Evolutionary conservation across 139 green algal species (phyloP).

Genomic region (Coelastrella sp.): DNA sequence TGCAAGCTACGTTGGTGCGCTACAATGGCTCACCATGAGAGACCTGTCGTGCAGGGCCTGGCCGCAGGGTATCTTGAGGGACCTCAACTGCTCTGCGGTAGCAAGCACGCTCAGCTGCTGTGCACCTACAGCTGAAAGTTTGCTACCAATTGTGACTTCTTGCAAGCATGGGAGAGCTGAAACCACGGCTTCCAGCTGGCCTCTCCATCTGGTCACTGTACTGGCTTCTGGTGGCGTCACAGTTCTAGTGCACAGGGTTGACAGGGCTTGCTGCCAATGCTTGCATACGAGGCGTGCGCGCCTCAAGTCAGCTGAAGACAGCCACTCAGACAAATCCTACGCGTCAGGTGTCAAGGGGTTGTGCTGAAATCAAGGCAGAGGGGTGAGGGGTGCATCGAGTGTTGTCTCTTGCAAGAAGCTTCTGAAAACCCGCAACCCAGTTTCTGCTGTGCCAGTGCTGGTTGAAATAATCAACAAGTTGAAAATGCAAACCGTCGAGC

Average conservation of each 20-base stretch:
- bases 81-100: constrained; percentile 23
- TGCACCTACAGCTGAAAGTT: constrained; percentile 38
- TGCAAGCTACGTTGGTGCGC: no score
- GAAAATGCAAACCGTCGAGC: background rate
- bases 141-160: constrained; percentile 45
- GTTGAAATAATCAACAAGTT: background rate
- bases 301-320: constrained; percentile 45
- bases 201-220: constrained; percentile 25
- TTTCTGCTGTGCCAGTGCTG: no score
- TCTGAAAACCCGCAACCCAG: no score
- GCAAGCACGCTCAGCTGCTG: constrained; percentile 46
- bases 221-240: constrained; percentile 26
- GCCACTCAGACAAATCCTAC: constrained; percentile 40
- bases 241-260: constrained; percentile 30
- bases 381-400: no score
- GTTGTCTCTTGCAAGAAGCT: no score
- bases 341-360: background rate
- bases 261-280: constrained; percentile 12
- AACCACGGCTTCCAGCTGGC: constrained; percentile 32
- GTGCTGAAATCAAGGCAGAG: no score
- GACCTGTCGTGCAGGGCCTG: constrained; percentile 37
- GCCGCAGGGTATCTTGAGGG: constrained; percentile 27
- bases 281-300: constrained; percentile 41
- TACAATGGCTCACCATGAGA: constrained; percentile 35
- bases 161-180: constrained; percentile 33